Base-by-base conservation (phyloP, 2,329 filamentous ascomycete genomes). In the Mariannaea sp. region DNA sequence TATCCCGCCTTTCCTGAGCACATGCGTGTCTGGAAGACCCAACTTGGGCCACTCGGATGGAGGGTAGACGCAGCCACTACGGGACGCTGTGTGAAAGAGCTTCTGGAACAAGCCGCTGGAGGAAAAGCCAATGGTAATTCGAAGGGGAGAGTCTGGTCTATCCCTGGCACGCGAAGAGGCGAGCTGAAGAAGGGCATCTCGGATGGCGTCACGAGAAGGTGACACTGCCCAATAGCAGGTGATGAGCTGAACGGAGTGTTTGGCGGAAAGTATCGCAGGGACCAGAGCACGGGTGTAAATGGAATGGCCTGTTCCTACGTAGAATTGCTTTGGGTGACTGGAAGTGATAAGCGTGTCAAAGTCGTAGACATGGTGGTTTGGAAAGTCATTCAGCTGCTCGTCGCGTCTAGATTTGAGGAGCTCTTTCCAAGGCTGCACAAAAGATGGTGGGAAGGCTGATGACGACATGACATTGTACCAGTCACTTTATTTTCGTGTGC, bases 171-270 rank as follows among this genome's bases (percentile, higher is more conserved):
- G 72, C 46, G 61, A 74, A 20, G 32, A 72, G 1, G 87, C 89
- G 7, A 94, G 77, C 45, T 75, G 75, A 12, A 77, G 70, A 1
- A 94, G 77, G 0, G 84, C 75, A 4, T 80, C 73, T 32, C 75
- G 77, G 10, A 94, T 73, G 1, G 78, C 78, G 4, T 79, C 73
- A 14, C 86, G 75, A 0, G 84, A 86, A 1, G 78, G 71, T 0
- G 89, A 92, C 0, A 76, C 74, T 0, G 89, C 85, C 89, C 89
- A 92, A 72, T 92, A 94, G 70, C 90, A 93, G 7, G 90, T 93
- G 6, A 92, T 87, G 35, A 94, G 78, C 53, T 92, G 82, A 22
- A 92, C 75, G 63, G 91, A 89, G 41, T 78, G 72, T 29, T 80
- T 75, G 2, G 89, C 85, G 1, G 73, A 67, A 4, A 82, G 72